Evolutionary conservation across 73 alveolate species (phyloP).

Genomic region (Blepharisma stoltei): DNA sequence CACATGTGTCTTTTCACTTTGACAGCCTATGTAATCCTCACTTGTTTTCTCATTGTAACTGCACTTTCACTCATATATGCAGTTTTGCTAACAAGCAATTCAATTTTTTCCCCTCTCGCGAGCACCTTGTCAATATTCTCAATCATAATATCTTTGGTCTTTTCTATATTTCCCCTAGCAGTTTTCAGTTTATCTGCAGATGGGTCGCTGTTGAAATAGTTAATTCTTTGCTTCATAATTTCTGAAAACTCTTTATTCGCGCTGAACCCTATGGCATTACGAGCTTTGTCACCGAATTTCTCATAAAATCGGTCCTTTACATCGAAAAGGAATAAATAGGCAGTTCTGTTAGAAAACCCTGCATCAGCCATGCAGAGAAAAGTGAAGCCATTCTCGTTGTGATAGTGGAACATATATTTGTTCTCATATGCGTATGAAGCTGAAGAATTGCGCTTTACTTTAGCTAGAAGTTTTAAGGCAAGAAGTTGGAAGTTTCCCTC

Average conservation of each 20-base stretch:
- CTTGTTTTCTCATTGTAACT: conserved; percentile 23
- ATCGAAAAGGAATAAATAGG: conserved; percentile 8
- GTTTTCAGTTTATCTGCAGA: conserved; percentile 13
- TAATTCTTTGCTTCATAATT: conserved; percentile 10
- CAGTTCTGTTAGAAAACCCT: conserved; percentile 15
- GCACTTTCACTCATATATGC: conserved; percentile 20
- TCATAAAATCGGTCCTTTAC: conserved; percentile 7
- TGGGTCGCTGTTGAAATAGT: conserved; percentile 20
- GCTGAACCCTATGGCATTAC: background rate
- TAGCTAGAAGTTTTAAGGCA: background rate
- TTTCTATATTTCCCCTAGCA: conserved; percentile 11
- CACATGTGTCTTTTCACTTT: conserved; percentile 34
- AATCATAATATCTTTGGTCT: conserved; percentile 21
- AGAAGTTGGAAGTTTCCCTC: conserved; percentile 7
- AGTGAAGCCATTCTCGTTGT: conserved; percentile 32
- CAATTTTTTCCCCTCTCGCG: conserved; percentile 36
- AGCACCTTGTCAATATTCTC: conserved; percentile 28
- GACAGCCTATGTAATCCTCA: conserved; percentile 9
- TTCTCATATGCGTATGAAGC: conserved; percentile 26
- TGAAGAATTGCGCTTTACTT: background rate
- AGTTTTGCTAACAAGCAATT: conserved; percentile 20
- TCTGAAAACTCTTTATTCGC: conserved; percentile 6
- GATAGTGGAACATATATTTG: conserved; percentile 30
- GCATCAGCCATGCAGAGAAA: conserved; percentile 24
- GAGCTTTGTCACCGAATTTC: background rate